Evolutionary conservation across 2,329 filamentous ascomycete species (phyloP).

Genomic region (Aphanoascus verrucosus): DNA sequence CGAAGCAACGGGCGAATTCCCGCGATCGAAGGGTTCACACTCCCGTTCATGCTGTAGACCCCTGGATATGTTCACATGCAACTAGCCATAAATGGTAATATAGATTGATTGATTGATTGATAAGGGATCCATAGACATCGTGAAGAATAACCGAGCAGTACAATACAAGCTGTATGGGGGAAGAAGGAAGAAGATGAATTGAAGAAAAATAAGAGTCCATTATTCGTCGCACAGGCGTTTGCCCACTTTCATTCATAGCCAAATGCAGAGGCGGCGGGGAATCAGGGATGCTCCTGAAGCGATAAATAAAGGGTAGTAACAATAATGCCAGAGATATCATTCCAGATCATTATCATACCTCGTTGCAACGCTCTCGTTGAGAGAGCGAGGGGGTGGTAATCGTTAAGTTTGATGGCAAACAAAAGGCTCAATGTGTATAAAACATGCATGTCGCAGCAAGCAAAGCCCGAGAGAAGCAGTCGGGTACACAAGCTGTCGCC

Average conservation of each 20-base stretch:
- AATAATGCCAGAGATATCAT: constrained; percentile 6
- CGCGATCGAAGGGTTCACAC: too few species aligned
- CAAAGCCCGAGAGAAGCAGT: neutral
- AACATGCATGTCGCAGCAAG: constrained; percentile 1
- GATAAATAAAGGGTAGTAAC: neutral
- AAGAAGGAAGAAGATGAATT: neutral
- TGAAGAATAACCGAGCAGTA: neutral
- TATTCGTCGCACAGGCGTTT: too few species aligned
- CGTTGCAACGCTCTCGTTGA: neutral
- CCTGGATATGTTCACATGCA: too few species aligned
- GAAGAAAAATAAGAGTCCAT: neutral
- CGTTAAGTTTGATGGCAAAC: constrained; percentile 4
- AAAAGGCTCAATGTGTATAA: neutral
- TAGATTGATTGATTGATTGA: too few species aligned
- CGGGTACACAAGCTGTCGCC: neutral
- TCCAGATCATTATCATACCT: constrained; percentile 10
- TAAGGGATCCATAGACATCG: neutral
- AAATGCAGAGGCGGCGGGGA: neutral
- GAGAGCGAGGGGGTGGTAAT: neutral
- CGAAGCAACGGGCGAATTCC: too few species aligned
- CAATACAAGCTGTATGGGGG: neutral
- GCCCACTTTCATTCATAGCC: neutral
- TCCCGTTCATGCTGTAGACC: too few species aligned
- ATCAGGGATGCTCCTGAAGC: neutral
- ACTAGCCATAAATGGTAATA: neutral